Evolutionary conservation across 2,329 filamentous ascomycete genomes (phyloP).

Genomic region (Diaporthe batatas): DNA sequence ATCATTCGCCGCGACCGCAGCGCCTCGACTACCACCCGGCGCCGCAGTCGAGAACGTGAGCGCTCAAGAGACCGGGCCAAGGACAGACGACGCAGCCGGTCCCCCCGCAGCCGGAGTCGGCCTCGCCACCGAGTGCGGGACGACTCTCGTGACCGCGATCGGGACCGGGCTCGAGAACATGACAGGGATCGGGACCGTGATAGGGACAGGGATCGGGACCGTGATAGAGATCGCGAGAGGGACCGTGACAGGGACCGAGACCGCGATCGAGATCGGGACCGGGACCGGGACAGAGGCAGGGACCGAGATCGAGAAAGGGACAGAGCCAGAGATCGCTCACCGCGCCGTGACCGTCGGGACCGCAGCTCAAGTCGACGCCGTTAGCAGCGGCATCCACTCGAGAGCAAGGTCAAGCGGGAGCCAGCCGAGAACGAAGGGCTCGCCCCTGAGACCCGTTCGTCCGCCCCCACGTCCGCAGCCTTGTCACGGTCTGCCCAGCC

Average conservation of each 20-base stretch:
- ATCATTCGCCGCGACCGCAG: conserved; percentile 38
- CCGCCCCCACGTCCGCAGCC: not conserved
- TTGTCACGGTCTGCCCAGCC: conserved; percentile 17
- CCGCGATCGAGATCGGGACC: conserved; percentile 50
- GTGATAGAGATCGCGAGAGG: conserved; percentile 49
- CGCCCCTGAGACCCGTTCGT: not conserved
- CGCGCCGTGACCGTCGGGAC: conserved; percentile 40
- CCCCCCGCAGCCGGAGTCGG: conserved; percentile 49
- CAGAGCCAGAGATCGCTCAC: conserved; percentile 30
- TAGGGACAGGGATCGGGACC: conserved; percentile 48
- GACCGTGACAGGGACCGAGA: conserved; percentile 51
- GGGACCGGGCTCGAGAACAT: conserved; percentile 50
- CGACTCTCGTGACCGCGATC: conserved; percentile 48
- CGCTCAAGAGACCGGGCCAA: conserved; percentile 40
- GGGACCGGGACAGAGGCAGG: conserved; percentile 49
- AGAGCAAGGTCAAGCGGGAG: conserved; percentile 10
- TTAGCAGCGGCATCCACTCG: conserved; percentile 33
- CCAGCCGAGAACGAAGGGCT: not conserved
- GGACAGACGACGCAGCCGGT: conserved; percentile 43
- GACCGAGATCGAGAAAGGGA: conserved; percentile 42
- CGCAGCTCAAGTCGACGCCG: conserved; percentile 41
- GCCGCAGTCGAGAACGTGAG: conserved; percentile 41
- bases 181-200: conserved; percentile 50
- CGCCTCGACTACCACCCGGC: conserved; percentile 21
- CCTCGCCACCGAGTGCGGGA: conserved; percentile 51